Evolutionary conservation across 208 protist genomes (phyloP), one percentile per base, ranked within the genome.

Genomic region (Leishmania major): DNA sequence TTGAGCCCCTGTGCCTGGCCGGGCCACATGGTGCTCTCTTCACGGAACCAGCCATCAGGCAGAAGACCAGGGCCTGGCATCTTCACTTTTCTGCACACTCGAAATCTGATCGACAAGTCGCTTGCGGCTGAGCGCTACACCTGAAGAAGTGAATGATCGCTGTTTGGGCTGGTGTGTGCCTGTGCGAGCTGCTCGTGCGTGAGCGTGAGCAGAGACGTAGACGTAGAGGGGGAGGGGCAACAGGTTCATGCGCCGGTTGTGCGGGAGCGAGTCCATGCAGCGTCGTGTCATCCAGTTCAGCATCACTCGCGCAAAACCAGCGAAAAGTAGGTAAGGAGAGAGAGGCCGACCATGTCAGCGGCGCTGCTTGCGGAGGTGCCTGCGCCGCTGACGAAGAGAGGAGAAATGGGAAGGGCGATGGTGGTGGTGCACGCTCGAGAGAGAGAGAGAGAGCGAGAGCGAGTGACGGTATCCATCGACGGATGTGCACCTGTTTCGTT

Each of bases 11-110:
- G 88, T 40, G 90, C 95, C 70, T 98, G 95, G 25, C 95, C 96
- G 67, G 96, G 96, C 96, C 96, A 98, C 86, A 97, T 89, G 17
- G 77, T 75, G 76, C 90, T 95, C 84, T 94, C 89, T 83, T 98
- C 96, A 82, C 94, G 92, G 80, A 98, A 98, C 96, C 96, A 98
- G 1, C 96, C 95, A 60, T 98, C 93, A 35, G 88, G 67, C 72
- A 92, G 82, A 71, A 96, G 88, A 81, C 93, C 93, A 47, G 92
- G 91, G 47, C 91, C 91, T 66, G 93, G 90, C 91, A 95, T 94
- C 28, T 74, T 17, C 22, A 25, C 22, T n/a, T 7, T 6, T 10
- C 19, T 72, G 31, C 28, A 11, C 17, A 15, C 28, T 35, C 28
- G 25, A 45, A 43, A 2, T 72, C 11, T 72, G 1, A 11, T 15